Evolutionary conservation across 495 filamentous ascomycete genomes (phyloP).

Genomic region (Penicillium canescens): DNA sequence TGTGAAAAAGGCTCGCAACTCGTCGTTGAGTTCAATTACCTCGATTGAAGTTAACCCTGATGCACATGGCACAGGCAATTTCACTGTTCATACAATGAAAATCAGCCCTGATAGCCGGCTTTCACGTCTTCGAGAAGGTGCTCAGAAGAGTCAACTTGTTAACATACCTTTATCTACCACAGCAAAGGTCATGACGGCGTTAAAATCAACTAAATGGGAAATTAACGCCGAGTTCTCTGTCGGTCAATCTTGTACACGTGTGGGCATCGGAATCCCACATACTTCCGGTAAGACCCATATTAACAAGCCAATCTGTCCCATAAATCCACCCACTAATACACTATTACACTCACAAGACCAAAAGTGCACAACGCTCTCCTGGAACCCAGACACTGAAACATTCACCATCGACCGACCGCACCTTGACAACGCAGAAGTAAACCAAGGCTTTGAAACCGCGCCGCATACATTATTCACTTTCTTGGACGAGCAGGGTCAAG

Average conservation of each 20-base stretch:
- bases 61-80: slow-evolving; percentile 10
- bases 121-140: slow-evolving; percentile 21
- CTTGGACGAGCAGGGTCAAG: slow-evolving; percentile 12
- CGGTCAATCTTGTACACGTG: slow-evolving; percentile 21
- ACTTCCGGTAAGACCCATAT: slow-evolving; percentile 17
- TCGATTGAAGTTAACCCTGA: slow-evolving; percentile 30
- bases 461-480: slow-evolving; percentile 41
- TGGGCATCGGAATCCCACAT: slow-evolving; percentile 34
- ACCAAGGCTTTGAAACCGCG: slow-evolving; percentile 31
- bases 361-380: slow-evolving; percentile 26
- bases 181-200: slow-evolving; percentile 4
- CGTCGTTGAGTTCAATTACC: slow-evolving; percentile 31
- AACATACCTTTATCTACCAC: neutral
- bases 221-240: slow-evolving; percentile 30
- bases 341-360: slow-evolving; percentile 11
- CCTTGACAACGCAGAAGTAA: slow-evolving; percentile 21
- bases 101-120: slow-evolving; percentile 32
- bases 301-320: neutral
- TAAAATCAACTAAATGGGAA: slow-evolving; percentile 34
- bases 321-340: neutral
- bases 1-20: slow-evolving; percentile 32
- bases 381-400: slow-evolving; percentile 30
- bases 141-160: slow-evolving; percentile 8
- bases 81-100: slow-evolving; percentile 36
- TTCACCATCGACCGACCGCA: slow-evolving; percentile 35